phyloP scores from a whole-genome alignment of 192 early-diverging fungal species.

The Umbelopsis sp. region DNA sequence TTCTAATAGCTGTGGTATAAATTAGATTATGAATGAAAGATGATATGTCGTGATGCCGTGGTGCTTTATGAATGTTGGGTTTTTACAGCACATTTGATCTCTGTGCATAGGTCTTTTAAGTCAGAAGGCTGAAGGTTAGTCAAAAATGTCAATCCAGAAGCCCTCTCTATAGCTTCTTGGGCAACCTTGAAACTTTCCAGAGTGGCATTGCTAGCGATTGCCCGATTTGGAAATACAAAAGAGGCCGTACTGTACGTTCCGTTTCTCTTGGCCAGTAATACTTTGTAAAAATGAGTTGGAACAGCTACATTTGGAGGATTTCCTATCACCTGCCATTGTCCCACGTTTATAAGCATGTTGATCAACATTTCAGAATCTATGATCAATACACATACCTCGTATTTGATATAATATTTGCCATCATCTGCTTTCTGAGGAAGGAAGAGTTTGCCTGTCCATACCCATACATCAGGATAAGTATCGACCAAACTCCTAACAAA shows the following conservation, averaged over 20 bases:
- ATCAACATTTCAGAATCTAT: constrained; percentile 31
- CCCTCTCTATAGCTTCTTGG: constrained; percentile 69
- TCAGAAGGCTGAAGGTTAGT: constrained; percentile 24
- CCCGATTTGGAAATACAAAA: constrained; percentile 85
- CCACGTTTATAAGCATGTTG: constrained; percentile 23
- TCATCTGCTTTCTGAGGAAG: constrained; percentile 62
- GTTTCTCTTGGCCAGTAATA: constrained; percentile 37
- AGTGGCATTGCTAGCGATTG: constrained; percentile 60
- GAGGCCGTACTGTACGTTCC: constrained; percentile 51
- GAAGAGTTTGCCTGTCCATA: constrained; percentile 60
- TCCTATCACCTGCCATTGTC: constrained; percentile 64
- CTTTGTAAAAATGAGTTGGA: constrained; percentile 68
- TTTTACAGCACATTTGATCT: constrained; percentile 38
- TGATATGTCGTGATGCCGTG: too few species aligned
- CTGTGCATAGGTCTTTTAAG: constrained; percentile 46
- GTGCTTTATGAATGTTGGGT: not conserved
- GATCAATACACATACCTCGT: constrained; percentile 47
- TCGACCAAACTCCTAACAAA: constrained; percentile 46
- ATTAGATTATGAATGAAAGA: too few species aligned
- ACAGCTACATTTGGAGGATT: constrained; percentile 57
- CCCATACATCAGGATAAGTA: constrained; percentile 54
- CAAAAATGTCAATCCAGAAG: constrained; percentile 71
- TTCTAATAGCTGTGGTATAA: too few species aligned
- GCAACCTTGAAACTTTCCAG: constrained; percentile 68
- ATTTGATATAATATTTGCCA: constrained; percentile 76